phyloP scores from a whole-genome alignment of 208 protist species.

The Leishmania arabica region DNA sequence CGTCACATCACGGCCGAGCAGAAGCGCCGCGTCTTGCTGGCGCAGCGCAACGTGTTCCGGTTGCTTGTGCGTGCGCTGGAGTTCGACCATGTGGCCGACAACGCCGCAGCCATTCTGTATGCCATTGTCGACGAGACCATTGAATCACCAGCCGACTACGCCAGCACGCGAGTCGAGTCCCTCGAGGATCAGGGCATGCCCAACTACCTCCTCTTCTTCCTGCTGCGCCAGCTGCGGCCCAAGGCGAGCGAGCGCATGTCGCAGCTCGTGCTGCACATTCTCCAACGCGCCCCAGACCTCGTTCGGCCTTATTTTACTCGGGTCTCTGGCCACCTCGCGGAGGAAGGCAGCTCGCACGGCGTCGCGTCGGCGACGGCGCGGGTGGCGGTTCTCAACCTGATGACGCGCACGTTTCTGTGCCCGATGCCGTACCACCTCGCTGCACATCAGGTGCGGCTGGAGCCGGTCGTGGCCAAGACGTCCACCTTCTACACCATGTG shows the following conservation, averaged over 20 bases:
- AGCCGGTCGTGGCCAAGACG: constrained; percentile 55
- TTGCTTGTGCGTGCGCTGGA: constrained; percentile 85
- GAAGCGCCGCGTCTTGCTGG: constrained; percentile 70
- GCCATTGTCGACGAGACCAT: constrained; percentile 67
- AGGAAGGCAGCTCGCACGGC: constrained; percentile 52
- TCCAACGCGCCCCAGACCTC: constrained; percentile 78
- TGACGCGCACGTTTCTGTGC: constrained; percentile 78
- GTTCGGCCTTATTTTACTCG: constrained; percentile 89
- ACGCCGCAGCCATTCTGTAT: constrained; percentile 63
- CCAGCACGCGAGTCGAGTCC: constrained; percentile 64
- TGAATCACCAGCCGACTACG: constrained; percentile 86
- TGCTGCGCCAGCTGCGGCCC: constrained; percentile 82
- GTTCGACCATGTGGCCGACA: constrained; percentile 56
- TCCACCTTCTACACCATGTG: constrained; percentile 83
- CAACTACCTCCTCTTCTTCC: constrained; percentile 88
- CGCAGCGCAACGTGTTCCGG: constrained; percentile 83
- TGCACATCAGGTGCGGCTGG: constrained; percentile 50
- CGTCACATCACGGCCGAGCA: constrained; percentile 42
- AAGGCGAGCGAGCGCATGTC: constrained; percentile 62
- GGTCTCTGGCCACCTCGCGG: constrained; percentile 76
- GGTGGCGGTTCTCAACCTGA: constrained; percentile 79
- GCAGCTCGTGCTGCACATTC: constrained; percentile 71
- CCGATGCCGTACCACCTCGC: constrained; percentile 86
- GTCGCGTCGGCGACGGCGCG: constrained; percentile 64
- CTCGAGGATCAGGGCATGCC: constrained; percentile 86